Evolutionary conservation across 495 filamentous ascomycete genomes (phyloP).

Genomic region (Echria macrotheca): DNA sequence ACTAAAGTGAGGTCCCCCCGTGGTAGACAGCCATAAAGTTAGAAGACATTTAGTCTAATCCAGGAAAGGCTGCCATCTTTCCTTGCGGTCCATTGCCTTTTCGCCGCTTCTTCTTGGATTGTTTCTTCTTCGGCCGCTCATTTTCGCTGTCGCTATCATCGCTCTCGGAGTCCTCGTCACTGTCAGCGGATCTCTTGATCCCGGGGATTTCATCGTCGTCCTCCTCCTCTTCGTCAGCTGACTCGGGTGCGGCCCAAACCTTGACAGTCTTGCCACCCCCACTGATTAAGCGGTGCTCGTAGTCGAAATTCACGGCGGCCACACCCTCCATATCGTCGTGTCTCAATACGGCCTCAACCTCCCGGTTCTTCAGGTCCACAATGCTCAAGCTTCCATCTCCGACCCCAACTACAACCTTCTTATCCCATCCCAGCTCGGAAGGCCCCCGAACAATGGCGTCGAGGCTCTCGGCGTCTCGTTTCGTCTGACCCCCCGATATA

Average conservation of each 20-base stretch:
- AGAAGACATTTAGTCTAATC: conserved; percentile 26
- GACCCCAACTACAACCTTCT: conserved; percentile 67
- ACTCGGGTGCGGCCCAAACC: conserved; percentile 59
- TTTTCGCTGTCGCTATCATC: conserved; percentile 37
- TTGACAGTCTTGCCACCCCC: conserved; percentile 79
- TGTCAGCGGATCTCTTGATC: conserved; percentile 38
- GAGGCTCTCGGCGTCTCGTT: conserved; percentile 57
- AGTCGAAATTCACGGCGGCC: conserved; percentile 72
- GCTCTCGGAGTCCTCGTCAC: conserved; percentile 21
- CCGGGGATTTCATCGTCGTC: conserved; percentile 43
- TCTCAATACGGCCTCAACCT: conserved; percentile 43
- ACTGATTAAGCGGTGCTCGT: conserved; percentile 75
- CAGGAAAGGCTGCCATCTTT: conserved; percentile 25
- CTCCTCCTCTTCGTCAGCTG: conserved; percentile 38
- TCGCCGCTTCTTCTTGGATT: conserved; percentile 38
- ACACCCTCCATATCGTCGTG: conserved; percentile 86
- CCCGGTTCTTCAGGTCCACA: conserved; percentile 38
- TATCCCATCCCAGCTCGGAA: conserved; percentile 57
- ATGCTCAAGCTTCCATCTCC: conserved; percentile 60
- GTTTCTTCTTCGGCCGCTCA: conserved; percentile 38
- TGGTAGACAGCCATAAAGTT: too few relatives aligned
- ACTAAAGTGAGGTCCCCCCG: too few relatives aligned
- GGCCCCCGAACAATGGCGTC: conserved; percentile 66
- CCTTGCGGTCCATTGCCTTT: conserved; percentile 37
- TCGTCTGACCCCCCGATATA: conserved; percentile 56